A percentile compares a stretch with the other conserved stretches of the same genome.
Conservation (phyloP, 768 basidiomycete species). For the Leccinum rimulosum region DNA sequence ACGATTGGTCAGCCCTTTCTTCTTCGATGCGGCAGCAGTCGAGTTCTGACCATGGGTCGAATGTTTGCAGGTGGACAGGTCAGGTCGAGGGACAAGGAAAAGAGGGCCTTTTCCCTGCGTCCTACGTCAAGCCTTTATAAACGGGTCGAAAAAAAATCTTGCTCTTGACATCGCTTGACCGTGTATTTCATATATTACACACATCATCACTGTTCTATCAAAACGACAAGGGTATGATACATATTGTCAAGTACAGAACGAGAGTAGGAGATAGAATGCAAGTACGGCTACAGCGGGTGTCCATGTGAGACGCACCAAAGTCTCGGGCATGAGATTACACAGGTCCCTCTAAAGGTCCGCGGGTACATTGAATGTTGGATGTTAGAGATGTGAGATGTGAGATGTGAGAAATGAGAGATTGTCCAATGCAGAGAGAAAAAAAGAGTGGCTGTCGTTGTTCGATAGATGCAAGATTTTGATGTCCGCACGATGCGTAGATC, state of each 20-base stretch:
- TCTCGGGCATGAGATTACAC: conserved; percentile 4
- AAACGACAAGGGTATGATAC: conserved; percentile 28
- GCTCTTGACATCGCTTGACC: neutral
- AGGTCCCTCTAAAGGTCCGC: conserved; percentile 15
- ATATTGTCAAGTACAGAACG: conserved; percentile 28
- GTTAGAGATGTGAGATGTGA: conserved; percentile 29
- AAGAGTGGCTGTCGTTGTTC: conserved; percentile 11
- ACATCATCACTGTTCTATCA: conserved; percentile 18
- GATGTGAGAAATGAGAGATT: conserved; percentile 16
- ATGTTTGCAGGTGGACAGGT: conserved; percentile 60
- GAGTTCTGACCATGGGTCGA: conserved; percentile 1
- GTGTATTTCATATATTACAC: conserved; percentile 6
- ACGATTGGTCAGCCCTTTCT: conserved; percentile 61
- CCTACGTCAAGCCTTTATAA: conserved; percentile 61
- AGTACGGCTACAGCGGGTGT: conserved; percentile 28
- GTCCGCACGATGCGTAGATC: conserved; percentile 17
- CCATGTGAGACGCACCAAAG: conserved; percentile 23
- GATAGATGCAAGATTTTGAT: conserved; percentile 23
- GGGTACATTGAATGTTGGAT: conserved; percentile 14
- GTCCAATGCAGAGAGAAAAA: conserved; percentile 13
- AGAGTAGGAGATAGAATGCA: conserved; percentile 28
- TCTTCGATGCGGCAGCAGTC: neutral
- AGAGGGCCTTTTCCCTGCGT: conserved; percentile 63
- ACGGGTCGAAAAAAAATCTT: too few species aligned
- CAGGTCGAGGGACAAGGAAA: conserved; percentile 56